phyloP scores from a whole-genome alignment of 768 basidiomycete species.

The Tulasnella calospora region DNA sequence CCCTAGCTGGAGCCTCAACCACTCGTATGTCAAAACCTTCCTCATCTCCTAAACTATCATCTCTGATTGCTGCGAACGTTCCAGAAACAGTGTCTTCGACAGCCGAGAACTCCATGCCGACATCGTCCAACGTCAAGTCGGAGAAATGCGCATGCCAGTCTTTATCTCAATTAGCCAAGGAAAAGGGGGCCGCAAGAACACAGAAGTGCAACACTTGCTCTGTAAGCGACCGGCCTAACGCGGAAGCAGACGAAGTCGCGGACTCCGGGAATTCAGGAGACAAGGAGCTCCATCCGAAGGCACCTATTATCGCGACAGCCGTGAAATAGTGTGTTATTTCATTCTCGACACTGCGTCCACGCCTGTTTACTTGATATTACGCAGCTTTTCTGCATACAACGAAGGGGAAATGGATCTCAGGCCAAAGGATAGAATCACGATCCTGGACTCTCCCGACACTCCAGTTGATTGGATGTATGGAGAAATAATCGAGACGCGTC shows the following conservation, averaged over 20 bases:
- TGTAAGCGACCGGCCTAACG: not conserved
- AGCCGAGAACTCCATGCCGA: not conserved
- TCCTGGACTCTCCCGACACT: not conserved
- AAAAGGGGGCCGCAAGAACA: not conserved
- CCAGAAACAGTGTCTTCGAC: not conserved
- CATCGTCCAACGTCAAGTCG: not conserved
- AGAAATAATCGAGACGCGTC: not conserved
- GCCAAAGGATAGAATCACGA: not conserved
- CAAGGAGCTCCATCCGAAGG: not conserved
- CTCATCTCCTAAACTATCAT: not conserved
- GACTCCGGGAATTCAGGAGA: not conserved
- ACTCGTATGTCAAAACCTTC: not conserved
- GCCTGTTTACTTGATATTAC: not conserved
- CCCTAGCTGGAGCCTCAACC: not conserved
- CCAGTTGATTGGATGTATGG: not conserved
- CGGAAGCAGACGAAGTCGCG: not conserved
- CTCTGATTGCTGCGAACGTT: not conserved
- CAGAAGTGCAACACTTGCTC: not conserved
- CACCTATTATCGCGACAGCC: not conserved
- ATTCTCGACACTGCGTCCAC: not conserved
- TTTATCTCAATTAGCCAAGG: not conserved
- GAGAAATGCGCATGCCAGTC: not conserved
- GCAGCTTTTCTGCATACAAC: not conserved
- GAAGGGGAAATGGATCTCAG: not conserved
- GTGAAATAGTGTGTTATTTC: not conserved